Evolutionary conservation across 495 filamentous ascomycete species (phyloP).

Genomic region (Cladorrhinum samala): DNA sequence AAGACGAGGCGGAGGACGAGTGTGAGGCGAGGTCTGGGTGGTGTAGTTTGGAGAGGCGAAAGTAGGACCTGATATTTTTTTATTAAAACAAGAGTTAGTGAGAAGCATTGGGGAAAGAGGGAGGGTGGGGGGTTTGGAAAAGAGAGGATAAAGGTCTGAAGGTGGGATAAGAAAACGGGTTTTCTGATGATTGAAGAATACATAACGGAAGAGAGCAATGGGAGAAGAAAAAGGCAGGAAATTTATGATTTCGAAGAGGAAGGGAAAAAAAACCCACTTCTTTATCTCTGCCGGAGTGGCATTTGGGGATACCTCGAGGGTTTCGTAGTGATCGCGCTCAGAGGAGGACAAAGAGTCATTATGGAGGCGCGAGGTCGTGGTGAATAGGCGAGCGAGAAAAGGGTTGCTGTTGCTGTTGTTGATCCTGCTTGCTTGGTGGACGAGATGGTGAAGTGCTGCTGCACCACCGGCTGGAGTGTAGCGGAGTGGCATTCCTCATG

Average conservation of each 20-base stretch:
- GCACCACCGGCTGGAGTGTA: constrained; percentile 18
- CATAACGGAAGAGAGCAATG: too few species aligned
- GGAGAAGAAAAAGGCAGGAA: too few species aligned
- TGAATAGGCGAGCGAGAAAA: constrained; percentile 35
- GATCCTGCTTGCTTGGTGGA: constrained; percentile 6
- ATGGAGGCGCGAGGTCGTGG: constrained; percentile 26
- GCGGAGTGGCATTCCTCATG: constrained; percentile 52
- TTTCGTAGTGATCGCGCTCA: constrained; percentile 66
- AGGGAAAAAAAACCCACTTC: constrained; percentile 46
- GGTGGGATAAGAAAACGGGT: too few species aligned
- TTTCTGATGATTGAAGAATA: too few species aligned
- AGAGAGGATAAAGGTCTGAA: constrained; percentile 1
- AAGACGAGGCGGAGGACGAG: too few species aligned
- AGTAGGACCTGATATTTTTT: constrained; percentile 62
- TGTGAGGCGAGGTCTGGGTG: constrained; percentile 95
- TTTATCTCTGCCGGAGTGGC: constrained; percentile 77
- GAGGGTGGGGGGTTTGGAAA: constrained; percentile 4
- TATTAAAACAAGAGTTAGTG: too few species aligned
- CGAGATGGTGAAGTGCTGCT: constrained; percentile 18
- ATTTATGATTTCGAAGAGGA: neutral
- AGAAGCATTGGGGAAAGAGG: too few species aligned
- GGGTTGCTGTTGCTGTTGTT: neutral
- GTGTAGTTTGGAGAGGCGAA: constrained; percentile 82
- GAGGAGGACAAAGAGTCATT: constrained; percentile 25
- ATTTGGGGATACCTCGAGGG: constrained; percentile 61